Percentiles rank a stretch among this genome's conserved stretches.
Conservation (phyloP, 148 eudicot genomes). For the Rhododendron kiyosumense region DNA sequence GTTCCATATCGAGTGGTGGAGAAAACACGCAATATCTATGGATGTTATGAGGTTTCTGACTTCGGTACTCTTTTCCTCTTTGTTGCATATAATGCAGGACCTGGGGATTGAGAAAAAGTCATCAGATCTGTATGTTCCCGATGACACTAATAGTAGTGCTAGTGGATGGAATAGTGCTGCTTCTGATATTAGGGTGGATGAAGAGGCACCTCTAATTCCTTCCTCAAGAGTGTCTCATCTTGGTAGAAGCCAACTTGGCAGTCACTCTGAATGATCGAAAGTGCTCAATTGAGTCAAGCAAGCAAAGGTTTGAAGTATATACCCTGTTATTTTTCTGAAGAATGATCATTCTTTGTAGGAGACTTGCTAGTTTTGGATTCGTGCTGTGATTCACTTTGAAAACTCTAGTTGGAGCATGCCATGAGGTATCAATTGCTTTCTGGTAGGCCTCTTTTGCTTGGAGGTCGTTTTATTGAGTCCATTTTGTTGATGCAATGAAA, state of each 20-base stretch:
- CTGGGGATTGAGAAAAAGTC: slow-evolving; percentile 46
- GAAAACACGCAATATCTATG: no score
- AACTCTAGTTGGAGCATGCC: neutral
- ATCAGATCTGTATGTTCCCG: slow-evolving; percentile 37
- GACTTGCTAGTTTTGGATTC: neutral
- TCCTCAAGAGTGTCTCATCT: slow-evolving; percentile 43
- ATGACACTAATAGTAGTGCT: slow-evolving; percentile 14
- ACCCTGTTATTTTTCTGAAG: neutral
- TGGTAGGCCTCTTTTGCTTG: neutral
- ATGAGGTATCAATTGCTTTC: neutral
- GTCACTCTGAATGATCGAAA: neutral
- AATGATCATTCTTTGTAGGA: slow-evolving; percentile 3
- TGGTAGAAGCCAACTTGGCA: slow-evolving; percentile 35
- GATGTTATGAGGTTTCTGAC: neutral
- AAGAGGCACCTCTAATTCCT: slow-evolving; percentile 51
- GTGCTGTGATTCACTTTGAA: neutral
- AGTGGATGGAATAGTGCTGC: slow-evolving; percentile 24
- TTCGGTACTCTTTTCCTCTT: neutral
- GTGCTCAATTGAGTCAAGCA: neutral
- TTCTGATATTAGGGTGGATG: slow-evolving; percentile 35
- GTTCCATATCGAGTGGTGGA: neutral
- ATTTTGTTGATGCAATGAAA: neutral
- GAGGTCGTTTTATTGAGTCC: neutral
- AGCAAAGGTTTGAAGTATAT: neutral
- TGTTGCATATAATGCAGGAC: slow-evolving; percentile 27